A percentile compares a stretch with the other conserved stretches of the same genome.
Conservation (phyloP, 768 basidiomycete genomes). For the Sporobolomyces pararoseus region DNA sequence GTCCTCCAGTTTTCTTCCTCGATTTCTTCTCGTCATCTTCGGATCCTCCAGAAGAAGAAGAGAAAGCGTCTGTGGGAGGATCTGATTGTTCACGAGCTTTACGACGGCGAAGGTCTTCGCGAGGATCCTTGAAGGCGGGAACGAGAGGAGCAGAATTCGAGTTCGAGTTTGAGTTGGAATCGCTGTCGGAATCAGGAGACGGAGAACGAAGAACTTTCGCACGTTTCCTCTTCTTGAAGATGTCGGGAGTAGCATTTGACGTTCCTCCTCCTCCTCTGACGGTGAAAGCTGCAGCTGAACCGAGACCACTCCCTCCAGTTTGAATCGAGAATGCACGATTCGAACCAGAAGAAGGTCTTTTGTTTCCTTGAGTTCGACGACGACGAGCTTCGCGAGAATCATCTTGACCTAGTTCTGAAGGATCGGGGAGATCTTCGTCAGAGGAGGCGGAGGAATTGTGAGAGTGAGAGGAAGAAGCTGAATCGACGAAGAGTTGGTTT, state of each 20-base stretch:
- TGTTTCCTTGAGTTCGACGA: neutral
- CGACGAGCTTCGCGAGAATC: neutral
- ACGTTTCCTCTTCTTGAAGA: neutral
- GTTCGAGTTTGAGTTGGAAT: neutral
- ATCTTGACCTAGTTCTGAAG: neutral
- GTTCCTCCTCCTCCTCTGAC: neutral
- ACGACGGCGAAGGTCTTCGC: neutral
- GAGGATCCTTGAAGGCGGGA: constrained; percentile 23
- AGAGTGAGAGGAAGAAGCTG: neutral
- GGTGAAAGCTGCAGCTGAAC: neutral
- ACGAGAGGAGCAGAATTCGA: neutral
- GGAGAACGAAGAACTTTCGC: neutral
- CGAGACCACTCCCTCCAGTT: neutral
- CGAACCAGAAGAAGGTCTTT: neutral
- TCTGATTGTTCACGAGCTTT: constrained; percentile 10
- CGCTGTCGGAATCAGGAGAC: neutral
- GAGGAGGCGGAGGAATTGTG: neutral
- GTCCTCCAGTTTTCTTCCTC: neutral
- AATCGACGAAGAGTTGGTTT: no score
- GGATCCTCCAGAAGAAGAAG: constrained; percentile 12
- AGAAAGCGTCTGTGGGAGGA: constrained; percentile 28
- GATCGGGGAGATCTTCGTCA: neutral
- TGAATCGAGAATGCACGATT: neutral
- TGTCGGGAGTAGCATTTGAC: neutral
- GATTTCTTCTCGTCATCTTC: neutral